Conservation (phyloP, 257 asterid species). For the Fraxinus anomala region DNA sequence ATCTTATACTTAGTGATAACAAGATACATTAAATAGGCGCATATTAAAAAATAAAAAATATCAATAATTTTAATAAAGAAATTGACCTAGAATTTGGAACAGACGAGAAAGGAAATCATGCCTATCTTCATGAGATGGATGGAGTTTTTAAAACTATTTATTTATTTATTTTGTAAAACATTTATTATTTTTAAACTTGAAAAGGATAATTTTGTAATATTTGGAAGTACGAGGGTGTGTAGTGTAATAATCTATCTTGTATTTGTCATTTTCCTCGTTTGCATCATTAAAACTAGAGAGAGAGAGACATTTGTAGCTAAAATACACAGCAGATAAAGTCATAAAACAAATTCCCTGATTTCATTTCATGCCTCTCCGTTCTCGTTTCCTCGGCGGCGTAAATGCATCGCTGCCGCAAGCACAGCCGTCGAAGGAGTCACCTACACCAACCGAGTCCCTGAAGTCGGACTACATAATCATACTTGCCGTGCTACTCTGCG, state of each 20-base stretch:
- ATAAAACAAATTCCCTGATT: neutral
- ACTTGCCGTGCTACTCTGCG: constrained; percentile 53
- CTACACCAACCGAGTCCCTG: constrained; percentile 20
- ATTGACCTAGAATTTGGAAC: no score
- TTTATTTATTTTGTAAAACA: no score
- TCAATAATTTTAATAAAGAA: no score
- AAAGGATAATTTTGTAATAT: neutral
- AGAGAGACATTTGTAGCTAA: neutral
- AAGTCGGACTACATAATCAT: constrained; percentile 42
- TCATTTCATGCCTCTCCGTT: constrained; percentile 38
- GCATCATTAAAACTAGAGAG: neutral
- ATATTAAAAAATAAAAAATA: no score
- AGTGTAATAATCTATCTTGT: neutral
- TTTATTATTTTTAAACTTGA: no score
- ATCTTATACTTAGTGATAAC: no score
- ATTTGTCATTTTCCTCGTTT: neutral
- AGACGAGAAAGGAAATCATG: no score
- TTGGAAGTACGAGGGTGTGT: neutral
- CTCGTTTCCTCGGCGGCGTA: constrained; percentile 40
- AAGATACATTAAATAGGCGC: no score
- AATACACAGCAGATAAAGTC: neutral
- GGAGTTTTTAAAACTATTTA: no score
- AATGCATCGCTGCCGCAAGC: constrained; percentile 24
- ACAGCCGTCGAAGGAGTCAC: constrained; percentile 14
- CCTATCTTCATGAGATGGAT: no score